Conservation (phyloP, 2,329 filamentous ascomycete species). For the Whalleya microplaca region DNA sequence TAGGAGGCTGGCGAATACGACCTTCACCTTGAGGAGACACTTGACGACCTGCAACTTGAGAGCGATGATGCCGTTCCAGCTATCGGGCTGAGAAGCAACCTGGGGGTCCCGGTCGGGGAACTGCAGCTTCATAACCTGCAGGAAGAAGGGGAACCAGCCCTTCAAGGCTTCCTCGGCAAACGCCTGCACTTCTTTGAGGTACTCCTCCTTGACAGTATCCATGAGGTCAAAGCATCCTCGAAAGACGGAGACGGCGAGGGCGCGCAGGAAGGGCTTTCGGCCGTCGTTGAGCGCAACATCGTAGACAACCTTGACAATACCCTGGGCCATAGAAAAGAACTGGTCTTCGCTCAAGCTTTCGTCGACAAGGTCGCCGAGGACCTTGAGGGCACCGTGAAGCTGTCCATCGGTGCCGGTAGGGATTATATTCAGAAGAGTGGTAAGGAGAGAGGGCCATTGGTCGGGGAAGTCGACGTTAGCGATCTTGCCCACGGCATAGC, state of each 20-base stretch:
- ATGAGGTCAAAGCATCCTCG: constrained; percentile 90
- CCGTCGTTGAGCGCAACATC: constrained; percentile 77
- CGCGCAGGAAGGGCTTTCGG: constrained; percentile 76
- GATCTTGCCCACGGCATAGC: constrained; percentile 86
- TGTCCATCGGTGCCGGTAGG: constrained; percentile 76
- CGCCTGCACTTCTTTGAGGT: constrained; percentile 80
- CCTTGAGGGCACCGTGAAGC: constrained; percentile 85
- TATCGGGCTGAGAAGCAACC: constrained; percentile 58
- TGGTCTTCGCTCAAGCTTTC: constrained; percentile 93
- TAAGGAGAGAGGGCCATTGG: constrained; percentile 88
- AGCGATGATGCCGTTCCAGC: constrained; percentile 80
- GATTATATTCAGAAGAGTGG: constrained; percentile 77
- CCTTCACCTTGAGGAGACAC: constrained; percentile 86
- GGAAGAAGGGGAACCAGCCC: constrained; percentile 89
- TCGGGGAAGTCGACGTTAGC: constrained; percentile 92
- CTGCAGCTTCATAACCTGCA: constrained; percentile 73
- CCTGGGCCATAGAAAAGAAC: constrained; percentile 86
- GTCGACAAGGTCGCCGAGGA: constrained; percentile 87
- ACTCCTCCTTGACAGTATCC: constrained; percentile 95
- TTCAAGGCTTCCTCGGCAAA: constrained; percentile 87
- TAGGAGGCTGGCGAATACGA: constrained; percentile 80
- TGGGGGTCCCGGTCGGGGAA: constrained; percentile 70
- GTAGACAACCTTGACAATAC: constrained; percentile 83
- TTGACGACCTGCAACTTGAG: constrained; percentile 95
- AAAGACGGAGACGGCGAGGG: constrained; percentile 88